These are phyloP conservation scores for Mortierella claussenii DNA, from an alignment of 192 early-diverging fungal genomes.

Conservation along the genomic window DNA sequence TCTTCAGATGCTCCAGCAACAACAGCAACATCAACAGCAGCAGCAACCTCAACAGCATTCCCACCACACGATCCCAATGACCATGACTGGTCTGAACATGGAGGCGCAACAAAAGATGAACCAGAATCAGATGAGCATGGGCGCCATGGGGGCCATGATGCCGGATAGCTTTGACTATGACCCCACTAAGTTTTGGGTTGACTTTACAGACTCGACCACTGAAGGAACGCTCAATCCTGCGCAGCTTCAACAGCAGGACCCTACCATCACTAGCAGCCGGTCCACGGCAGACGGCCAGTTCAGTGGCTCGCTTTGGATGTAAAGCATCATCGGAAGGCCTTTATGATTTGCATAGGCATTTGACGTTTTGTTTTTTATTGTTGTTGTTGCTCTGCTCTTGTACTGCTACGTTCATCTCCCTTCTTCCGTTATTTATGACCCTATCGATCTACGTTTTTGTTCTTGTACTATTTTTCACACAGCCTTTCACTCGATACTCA, in stretches of 20 bases:
- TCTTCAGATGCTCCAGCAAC: conserved; percentile 46
- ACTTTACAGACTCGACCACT: conserved; percentile 23
- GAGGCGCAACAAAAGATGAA: conserved; percentile 35
- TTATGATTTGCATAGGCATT: neutral
- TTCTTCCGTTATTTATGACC: neutral
- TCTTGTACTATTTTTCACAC: neutral
- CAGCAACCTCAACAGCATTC: conserved; percentile 23
- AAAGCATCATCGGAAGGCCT: neutral
- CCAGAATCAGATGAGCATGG: conserved; percentile 37
- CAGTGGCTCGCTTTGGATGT: conserved; percentile 24
- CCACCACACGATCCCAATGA: conserved; percentile 32
- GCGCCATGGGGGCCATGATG: conserved; percentile 3
- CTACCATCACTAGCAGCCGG: neutral
- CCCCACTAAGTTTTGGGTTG: conserved; percentile 49
- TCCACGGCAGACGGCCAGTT: conserved; percentile 19
- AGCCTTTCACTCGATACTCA: neutral
- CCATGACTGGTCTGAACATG: conserved; percentile 38
- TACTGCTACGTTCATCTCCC: neutral
- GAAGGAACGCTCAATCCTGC: conserved; percentile 32
- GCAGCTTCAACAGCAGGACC: conserved; percentile 26
- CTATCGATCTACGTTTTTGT: neutral
- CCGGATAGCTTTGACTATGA: conserved; percentile 25
- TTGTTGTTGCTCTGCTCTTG: neutral
- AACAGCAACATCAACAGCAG: conserved; percentile 42
- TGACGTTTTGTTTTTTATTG: conserved; percentile 5